These are phyloP conservation scores for Trametes gibbosa DNA, from an alignment of 768 basidiomycete genomes.

Conservation along the genomic window DNA sequence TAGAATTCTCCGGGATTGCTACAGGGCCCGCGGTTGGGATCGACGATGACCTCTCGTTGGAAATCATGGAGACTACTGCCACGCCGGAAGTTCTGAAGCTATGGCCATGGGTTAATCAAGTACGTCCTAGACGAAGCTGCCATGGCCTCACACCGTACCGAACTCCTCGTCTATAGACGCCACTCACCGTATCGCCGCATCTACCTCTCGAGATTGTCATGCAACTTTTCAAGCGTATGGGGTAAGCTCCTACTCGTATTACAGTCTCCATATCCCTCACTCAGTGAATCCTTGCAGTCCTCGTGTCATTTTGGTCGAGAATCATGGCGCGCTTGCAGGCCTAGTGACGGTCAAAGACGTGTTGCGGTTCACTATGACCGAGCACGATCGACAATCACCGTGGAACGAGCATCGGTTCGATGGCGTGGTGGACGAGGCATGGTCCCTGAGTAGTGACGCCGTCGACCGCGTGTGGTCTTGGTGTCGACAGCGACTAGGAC, in stretches of 20 bases:
- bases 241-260: conserved; percentile 51
- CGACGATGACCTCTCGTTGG: conserved; percentile 67
- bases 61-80: conserved; percentile 59
- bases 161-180: conserved; percentile 58
- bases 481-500: conserved; percentile 12
- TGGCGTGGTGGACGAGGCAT: conserved; percentile 26
- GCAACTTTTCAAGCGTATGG: conserved; percentile 97
- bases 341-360: conserved; percentile 97
- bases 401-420: conserved; percentile 30
- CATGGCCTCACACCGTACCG: neutral
- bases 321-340: conserved; percentile 77
- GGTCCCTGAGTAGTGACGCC: conserved; percentile 21
- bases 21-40: conserved; percentile 53
- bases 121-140: conserved; percentile 35
- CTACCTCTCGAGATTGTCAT: conserved; percentile 94
- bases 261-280: neutral
- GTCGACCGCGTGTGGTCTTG: conserved; percentile 7
- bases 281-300: conserved; percentile 51
- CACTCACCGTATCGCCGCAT: conserved; percentile 88
- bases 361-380: conserved; percentile 68
- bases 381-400: conserved; percentile 23
- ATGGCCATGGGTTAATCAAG: conserved; percentile 95
- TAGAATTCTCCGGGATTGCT: conserved; percentile 37
- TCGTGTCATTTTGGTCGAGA: conserved; percentile 92
- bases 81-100: conserved; percentile 60